Conservation (phyloP, 2,329 filamentous ascomycete species). For the Penicillium sp. region DNA sequence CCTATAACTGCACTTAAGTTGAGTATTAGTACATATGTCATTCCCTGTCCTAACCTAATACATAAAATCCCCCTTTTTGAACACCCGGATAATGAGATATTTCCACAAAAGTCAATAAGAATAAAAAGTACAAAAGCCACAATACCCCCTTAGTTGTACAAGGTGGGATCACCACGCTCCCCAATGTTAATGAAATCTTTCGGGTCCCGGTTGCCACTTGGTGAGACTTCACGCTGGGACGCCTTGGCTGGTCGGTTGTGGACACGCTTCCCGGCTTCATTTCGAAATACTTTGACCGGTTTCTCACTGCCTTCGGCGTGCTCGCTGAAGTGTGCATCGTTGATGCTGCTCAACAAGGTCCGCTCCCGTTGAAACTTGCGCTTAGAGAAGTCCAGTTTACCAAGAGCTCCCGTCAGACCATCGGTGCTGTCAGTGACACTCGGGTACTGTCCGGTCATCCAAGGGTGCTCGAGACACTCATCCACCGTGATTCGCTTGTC, state of each 20-base stretch:
- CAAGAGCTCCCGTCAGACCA: conserved; percentile 83
- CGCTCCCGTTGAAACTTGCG: conserved; percentile 78
- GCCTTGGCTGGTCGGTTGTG: conserved; percentile 42
- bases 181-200: conserved; percentile 81
- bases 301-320: conserved; percentile 57
- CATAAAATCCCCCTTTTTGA: neutral
- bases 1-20: too few relatives aligned
- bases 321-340: conserved; percentile 65
- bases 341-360: conserved; percentile 78
- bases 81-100: neutral
- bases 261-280: conserved; percentile 51
- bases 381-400: conserved; percentile 76
- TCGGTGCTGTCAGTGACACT: conserved; percentile 82
- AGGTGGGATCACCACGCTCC: conserved; percentile 75
- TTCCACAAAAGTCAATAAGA: neutral
- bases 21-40: neutral
- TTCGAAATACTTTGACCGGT: conserved; percentile 75
- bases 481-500: conserved; percentile 83
- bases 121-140: neutral
- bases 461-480: conserved; percentile 86
- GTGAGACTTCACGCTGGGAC: conserved; percentile 56
- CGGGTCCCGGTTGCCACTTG: conserved; percentile 64
- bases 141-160: conserved; percentile 57
- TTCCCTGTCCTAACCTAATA: neutral
- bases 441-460: conserved; percentile 65